Base-by-base conservation (phyloP, 2,329 filamentous ascomycete genomes). In the Colletotrichum melonis region DNA sequence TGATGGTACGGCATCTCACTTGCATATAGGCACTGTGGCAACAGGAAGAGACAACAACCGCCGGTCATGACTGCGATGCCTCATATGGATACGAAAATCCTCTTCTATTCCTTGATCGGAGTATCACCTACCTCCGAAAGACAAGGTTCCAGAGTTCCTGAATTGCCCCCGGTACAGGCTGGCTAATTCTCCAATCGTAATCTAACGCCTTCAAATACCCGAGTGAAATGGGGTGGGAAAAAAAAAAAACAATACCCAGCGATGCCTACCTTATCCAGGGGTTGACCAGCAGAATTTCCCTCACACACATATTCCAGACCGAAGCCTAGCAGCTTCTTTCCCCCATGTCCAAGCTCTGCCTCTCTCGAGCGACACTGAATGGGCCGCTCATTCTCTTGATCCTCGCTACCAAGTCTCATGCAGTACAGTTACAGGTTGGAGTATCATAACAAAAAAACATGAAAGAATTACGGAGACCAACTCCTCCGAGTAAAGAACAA, bases 391-490 rank as follows among this genome's bases (percentile, higher is more conserved):
- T 60, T 30, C 32, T 65, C 52, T 22, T 12, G 4, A 56, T 7
- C 35, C 26, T 30, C 55, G 70, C 70, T 49, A 42, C 42, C 26
- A 42, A 32, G 56, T 30, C 24, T n/a, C 66, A 49, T 72, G 30
- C 42, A 30, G 38, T 69, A 72, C n/a, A 63, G 19, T 64, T 69
- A 72, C 59, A 69, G 35, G 26, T 42, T 46, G 65, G 70, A 69
- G 70, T 72, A 72, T 72, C 66, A 55, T 69, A 64, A 64, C 56
- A 42, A 32, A 64, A 64, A 42, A 42, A n/a, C 55, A 49, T 59
- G 59, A 59, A 68, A 9, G 54, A 19, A 58, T 63, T 4, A 30
- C n/a, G 42, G 28, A 56, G 38, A 52, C 14, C 16, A 9, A 24
- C 49, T 71, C 30, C n/a, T 28, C 64, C 63, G 12, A 32, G 24